These are phyloP conservation scores for Ceratocystis smalleyi DNA, from an alignment of 2,329 filamentous ascomycete species.

Conservation along the genomic window DNA sequence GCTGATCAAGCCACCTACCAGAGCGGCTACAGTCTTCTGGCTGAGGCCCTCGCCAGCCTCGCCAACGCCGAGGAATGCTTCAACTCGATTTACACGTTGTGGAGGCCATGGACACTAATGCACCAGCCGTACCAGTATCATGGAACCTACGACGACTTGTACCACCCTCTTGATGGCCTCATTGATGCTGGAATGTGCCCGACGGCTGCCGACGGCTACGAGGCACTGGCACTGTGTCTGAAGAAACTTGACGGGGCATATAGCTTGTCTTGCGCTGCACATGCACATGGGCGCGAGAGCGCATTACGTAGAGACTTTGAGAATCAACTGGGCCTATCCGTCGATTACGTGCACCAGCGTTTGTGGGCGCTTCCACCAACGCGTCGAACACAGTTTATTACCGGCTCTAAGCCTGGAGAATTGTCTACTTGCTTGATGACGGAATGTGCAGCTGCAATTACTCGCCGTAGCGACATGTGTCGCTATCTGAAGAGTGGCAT, in stretches of 20 bases:
- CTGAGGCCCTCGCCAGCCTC: not conserved
- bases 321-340: not conserved
- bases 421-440: not conserved
- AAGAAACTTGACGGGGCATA: not conserved
- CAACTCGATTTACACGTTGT: not conserved
- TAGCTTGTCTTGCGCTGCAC: not conserved
- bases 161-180: slow-evolving; percentile 5
- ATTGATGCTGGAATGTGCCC: not conserved
- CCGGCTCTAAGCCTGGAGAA: not conserved
- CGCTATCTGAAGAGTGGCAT: not conserved
- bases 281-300: not conserved
- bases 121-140: not conserved
- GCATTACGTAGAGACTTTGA: slow-evolving; percentile 1
- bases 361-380: slow-evolving; percentile 3
- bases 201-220: not conserved
- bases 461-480: not conserved
- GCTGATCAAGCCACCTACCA: not conserved
- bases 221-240: not conserved
- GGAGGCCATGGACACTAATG: slow-evolving; percentile 1
- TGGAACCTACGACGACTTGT: slow-evolving; percentile 6
- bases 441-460: not conserved
- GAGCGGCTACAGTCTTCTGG: not conserved
- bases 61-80: slow-evolving; percentile 1
- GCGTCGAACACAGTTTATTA: not conserved
- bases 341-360: not conserved